Evolutionary conservation across 495 filamentous ascomycete genomes (phyloP), one percentile per base, ranked within the genome.

Genomic region (Penicillium paxilli): DNA sequence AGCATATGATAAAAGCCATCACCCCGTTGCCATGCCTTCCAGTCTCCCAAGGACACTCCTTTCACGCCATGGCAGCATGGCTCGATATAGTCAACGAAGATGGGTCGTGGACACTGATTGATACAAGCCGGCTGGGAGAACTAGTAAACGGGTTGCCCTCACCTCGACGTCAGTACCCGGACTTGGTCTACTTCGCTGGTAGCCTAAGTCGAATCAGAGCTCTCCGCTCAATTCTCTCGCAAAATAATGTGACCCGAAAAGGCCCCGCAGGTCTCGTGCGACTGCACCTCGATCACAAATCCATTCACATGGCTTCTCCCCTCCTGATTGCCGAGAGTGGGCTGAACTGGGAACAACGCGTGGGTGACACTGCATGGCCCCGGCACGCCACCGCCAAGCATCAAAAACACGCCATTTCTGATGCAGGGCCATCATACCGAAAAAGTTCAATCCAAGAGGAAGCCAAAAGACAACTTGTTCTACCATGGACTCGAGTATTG

Each of bases 201-300:
- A 52, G 52, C 44, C 17, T 7, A 6, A 52, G 25, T 44, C 52
- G 57, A 2, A 17, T 60, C 22, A 55, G 49, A 21, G 58, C 58
- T 14, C 47, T 61, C 3, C 32, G 25, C 20, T 49, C 58, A 6
- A 21, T 61, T 8, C 52, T 57, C 20, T 54, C 58, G n/a, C 47
- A 28, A 21, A 61, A 61, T 44, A 61, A 61, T 32, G 25, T 61
- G 17, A 61, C 51, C 20, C 50, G 54, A 12, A 53, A 44, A 28
- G 58, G 58, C 2, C 38, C 48, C 5, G 19, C 19, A 10, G 49
- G 52, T 1, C 22, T 58, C 4, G 17, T 44, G 0, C 45, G 52
- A 1, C 32, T 59, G 4, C 49, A 63, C 23, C 8, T 30, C 12
- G 26, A 30, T 12, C 26, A 30, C 12, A 30, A 30, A 12, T 8